Conservation (phyloP, 148 eudicot genomes). For the Fagopyrum esculentum region DNA sequence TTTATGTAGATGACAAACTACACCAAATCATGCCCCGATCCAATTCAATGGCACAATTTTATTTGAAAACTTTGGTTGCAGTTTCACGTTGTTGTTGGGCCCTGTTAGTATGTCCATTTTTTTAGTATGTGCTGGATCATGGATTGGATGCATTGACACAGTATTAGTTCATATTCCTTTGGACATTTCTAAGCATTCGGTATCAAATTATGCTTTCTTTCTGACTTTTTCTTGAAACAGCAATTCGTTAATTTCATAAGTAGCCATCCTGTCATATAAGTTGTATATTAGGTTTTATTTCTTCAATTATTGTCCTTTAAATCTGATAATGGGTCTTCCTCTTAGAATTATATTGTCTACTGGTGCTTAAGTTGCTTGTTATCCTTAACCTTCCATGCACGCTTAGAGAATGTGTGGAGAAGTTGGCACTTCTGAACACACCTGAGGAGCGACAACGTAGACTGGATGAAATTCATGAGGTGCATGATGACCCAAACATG, state of each 20-base stretch:
- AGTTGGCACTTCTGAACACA: conserved; percentile 75
- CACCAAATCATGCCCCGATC: not conserved
- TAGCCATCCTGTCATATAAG: not conserved
- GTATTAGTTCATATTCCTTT: not conserved
- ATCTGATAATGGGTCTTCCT: not conserved
- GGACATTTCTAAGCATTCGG: not conserved
- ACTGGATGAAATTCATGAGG: conserved; percentile 75
- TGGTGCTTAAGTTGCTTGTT: conserved; percentile 13
- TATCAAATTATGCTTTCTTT: not conserved
- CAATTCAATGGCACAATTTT: not conserved
- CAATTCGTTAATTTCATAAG: not conserved
- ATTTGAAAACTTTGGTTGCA: not conserved
- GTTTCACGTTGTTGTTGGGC: not conserved
- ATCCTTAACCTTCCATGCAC: conserved; percentile 64
- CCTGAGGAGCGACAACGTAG: conserved; percentile 95
- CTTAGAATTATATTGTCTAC: not conserved
- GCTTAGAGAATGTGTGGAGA: conserved; percentile 97
- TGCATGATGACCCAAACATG: conserved; percentile 95
- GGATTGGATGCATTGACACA: not conserved
- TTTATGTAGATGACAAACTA: not conserved
- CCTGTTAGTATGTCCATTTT: not conserved
- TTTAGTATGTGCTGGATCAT: not conserved
- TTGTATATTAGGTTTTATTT: not conserved
- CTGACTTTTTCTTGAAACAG: not conserved
- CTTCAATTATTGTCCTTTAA: not conserved